Evolutionary conservation across 768 basidiomycete species (phyloP), one percentile per base, ranked within the genome.

Genomic region (Pulveroboletus sp.): DNA sequence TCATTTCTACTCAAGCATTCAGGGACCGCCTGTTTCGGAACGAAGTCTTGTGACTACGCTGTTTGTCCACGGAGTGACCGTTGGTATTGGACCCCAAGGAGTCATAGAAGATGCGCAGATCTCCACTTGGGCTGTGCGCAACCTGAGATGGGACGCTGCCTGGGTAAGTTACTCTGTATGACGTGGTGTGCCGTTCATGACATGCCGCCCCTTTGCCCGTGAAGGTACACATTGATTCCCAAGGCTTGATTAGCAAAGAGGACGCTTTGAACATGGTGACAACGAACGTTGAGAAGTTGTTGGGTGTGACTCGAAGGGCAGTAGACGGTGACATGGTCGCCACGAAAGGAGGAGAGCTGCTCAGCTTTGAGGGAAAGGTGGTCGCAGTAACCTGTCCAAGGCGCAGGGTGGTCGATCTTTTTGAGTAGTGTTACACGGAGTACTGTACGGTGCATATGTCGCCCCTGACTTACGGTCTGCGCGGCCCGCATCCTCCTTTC

Each of bases 91-190:
- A 45, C 57, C 55, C 39, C 50, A 63, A 36, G 62, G 75, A 1
- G 67, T 45, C 74, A 63, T 14, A 76, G 78, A 40, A 82, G 78
- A 55, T 78, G 81, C 35, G 80, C 83, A 24, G 67, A 86, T 26
- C 88, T 94, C 65, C 76, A 92, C 47, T 73, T 98, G 51, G 74
- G 97, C 47, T 75, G 96, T 43, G 90, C 93, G 6, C 86, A 91
- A 55, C 86, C 87, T 47, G 90, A 93, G 36, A 83, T 67, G 94
- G 97, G 64, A 98, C 80, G 63, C 68, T 87, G 65, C 79, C 86
- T 47, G 98, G 95, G 96, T 96, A 93, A 86, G 94, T 86, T 44
- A 40, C 77, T 69, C 1, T 13, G 65, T 24, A 13, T 42, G 39
- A 30, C 13, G 10, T 8, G 18, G 32, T 18, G 26, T n/a, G 24